phyloP scores from a whole-genome alignment of 352 stramenopile genomes.

The Peronospora belbahrii region DNA sequence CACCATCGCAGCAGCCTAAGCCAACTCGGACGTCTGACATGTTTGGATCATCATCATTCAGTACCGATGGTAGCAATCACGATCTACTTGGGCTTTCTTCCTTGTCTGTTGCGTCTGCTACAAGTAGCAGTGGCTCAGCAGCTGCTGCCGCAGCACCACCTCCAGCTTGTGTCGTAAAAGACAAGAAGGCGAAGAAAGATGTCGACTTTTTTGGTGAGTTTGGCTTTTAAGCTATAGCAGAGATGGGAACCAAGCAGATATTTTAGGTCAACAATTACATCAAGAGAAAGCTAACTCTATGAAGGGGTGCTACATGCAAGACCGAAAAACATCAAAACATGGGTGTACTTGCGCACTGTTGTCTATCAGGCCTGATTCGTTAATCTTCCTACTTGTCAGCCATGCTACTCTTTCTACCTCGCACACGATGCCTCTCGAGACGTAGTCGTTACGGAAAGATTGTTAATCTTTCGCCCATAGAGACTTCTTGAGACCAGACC shows the following conservation, averaged over 20 bases:
- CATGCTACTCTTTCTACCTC: slow-evolving; percentile 20
- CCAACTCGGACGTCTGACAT: slow-evolving; percentile 36
- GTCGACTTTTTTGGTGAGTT: slow-evolving; percentile 84
- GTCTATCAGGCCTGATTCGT: slow-evolving; percentile 31
- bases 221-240: slow-evolving; percentile 35
- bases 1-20: slow-evolving; percentile 17
- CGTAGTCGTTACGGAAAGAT: slow-evolving; percentile 16
- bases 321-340: background rate
- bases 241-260: background rate
- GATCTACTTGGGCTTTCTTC: slow-evolving; percentile 24
- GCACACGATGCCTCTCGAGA: slow-evolving; percentile 14
- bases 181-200: slow-evolving; percentile 59
- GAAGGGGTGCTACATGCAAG: slow-evolving; percentile 1
- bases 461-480: slow-evolving; percentile 24
- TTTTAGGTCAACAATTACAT: slow-evolving; percentile 12
- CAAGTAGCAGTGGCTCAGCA: slow-evolving; percentile 20
- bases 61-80: slow-evolving; percentile 21
- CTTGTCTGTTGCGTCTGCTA: slow-evolving; percentile 9
- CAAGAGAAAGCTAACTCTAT: slow-evolving; percentile 20
- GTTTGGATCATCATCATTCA: slow-evolving; percentile 37
- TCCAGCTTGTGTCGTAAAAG: slow-evolving; percentile 24
- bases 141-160: slow-evolving; percentile 12
- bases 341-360: background rate
- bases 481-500: slow-evolving; percentile 22
- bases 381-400: slow-evolving; percentile 24